These are phyloP conservation scores for Candida maesae DNA, from an alignment of 805 yeast species.

Conservation along the genomic window DNA sequence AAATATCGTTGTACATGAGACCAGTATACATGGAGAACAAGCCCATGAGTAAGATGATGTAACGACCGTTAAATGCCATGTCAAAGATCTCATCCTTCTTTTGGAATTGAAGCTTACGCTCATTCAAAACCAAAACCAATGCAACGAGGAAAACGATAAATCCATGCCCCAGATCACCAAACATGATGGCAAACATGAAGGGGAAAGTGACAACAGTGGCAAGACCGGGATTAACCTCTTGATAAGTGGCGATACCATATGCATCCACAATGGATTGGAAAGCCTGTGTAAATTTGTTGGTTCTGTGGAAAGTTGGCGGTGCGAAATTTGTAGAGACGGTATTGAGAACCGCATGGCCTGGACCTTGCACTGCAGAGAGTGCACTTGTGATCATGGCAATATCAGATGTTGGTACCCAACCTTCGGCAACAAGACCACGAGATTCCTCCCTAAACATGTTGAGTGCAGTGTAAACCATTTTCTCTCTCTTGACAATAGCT, in stretches of 20 bases:
- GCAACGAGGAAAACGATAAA: slow-evolving; percentile 77
- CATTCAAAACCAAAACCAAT: slow-evolving; percentile 64
- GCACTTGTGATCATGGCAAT: slow-evolving; percentile 61
- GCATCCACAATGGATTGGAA: slow-evolving; percentile 94
- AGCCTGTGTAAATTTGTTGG: slow-evolving; percentile 89
- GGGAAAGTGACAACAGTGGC: slow-evolving; percentile 96
- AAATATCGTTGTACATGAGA: slow-evolving; percentile 85
- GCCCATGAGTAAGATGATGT: slow-evolving; percentile 90
- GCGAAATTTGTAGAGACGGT: slow-evolving; percentile 65
- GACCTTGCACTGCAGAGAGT: slow-evolving; percentile 47
- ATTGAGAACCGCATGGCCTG: slow-evolving; percentile 38
- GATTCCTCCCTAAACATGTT: slow-evolving; percentile 78
- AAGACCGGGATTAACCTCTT: slow-evolving; percentile 94
- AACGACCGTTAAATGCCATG: slow-evolving; percentile 94
- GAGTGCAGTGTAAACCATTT: slow-evolving; percentile 73
- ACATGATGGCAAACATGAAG: slow-evolving; percentile 98
- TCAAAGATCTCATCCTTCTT: slow-evolving; percentile 91
- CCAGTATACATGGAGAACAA: slow-evolving; percentile 94
- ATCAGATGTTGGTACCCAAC: slow-evolving; percentile 91
- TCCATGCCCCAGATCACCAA: slow-evolving; percentile 98
- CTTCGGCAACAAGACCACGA: slow-evolving; percentile 91
- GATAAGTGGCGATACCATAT: slow-evolving; percentile 88
- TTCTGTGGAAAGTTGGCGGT: slow-evolving; percentile 93
- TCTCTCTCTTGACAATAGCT: slow-evolving; percentile 67
- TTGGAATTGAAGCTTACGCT: slow-evolving; percentile 61